Conservation (phyloP, 2,329 filamentous ascomycete genomes). For the Pestalotiopsis sp. region DNA sequence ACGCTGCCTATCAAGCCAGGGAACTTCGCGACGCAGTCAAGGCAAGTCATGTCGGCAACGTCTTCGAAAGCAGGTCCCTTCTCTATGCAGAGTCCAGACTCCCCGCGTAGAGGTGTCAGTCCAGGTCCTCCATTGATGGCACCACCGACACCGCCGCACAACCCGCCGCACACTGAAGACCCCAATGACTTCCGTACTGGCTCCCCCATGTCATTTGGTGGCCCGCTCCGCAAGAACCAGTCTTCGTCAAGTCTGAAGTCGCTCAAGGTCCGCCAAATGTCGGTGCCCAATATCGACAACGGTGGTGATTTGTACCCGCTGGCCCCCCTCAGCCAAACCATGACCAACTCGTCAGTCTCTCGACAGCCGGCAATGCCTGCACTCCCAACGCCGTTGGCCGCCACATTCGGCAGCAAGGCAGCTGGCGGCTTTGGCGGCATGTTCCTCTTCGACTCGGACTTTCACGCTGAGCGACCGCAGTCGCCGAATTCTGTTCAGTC, state of each 20-base stretch:
- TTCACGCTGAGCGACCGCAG: constrained; percentile 63
- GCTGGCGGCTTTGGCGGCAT: constrained; percentile 64
- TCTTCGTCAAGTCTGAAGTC: constrained; percentile 71
- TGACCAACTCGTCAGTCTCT: constrained; percentile 47
- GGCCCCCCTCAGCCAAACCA: constrained; percentile 72
- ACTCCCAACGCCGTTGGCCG: constrained; percentile 66
- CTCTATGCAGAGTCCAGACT: constrained; percentile 34
- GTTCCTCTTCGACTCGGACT: constrained; percentile 80
- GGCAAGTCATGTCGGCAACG: constrained; percentile 40
- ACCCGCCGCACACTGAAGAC: constrained; percentile 27
- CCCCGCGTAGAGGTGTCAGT: constrained; percentile 27
- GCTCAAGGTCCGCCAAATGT: constrained; percentile 73
- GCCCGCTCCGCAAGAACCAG: constrained; percentile 64
- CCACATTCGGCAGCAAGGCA: constrained; percentile 60
- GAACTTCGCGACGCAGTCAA: constrained; percentile 41
- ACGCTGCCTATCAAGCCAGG: constrained; percentile 29
- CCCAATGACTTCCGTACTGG: constrained; percentile 42
- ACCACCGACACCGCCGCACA: constrained; percentile 31
- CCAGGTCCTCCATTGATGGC: constrained; percentile 18
- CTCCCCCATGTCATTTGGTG: constrained; percentile 52
- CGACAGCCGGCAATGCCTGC: constrained; percentile 59
- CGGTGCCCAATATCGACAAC: constrained; percentile 61
- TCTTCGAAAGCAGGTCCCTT: constrained; percentile 32
- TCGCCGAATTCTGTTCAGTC: constrained; percentile 66
- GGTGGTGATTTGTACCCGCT: constrained; percentile 67